Base-by-base conservation (phyloP, 2,329 filamentous ascomycete genomes). In the Nectriaceae sp. region DNA sequence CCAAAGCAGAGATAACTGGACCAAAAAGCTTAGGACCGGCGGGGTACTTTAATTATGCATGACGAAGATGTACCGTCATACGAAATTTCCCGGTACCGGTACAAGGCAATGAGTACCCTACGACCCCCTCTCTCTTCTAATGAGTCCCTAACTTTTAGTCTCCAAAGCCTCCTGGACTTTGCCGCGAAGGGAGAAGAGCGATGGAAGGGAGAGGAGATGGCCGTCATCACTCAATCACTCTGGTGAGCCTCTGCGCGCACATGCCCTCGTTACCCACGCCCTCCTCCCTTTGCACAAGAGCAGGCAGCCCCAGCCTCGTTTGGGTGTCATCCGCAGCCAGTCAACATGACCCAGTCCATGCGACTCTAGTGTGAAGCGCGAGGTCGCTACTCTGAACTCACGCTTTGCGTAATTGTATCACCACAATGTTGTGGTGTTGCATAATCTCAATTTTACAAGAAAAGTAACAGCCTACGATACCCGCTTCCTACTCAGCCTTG, bases 41-140 rank as follows among this genome's bases (percentile, higher is more conserved):
- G 65, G 61, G 61, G 62, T 68, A 70, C 67, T 63, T 70, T 47
- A 44, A 53, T 56, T 49, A 59, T 54, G 60, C 64, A 69, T 70
- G 62, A 67, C 62, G 55, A 55, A 13, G 42, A 60, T 60, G 68
- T 70, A 70, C 60, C 59, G 59, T 67, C 63, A 67, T 65, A 65
- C 63, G 56, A 63, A 59, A 59, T 64, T 67, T 60, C 40, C 47
- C 62, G 46, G 62, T 69, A 67, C 57, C 46, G 56, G 57, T 70
- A 69, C 65, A 49, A 60, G 26, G 36, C 18, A 13, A 19, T 40
- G 53, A 31, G 66, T 68, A 68, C 64, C 63, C 45, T 54, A 33
- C 36, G 43, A 41, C 49, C 45, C 35, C 44, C 48, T 53, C 20
- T 42, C 22, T 29, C 45, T 50, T 51, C 48, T 35, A 49, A 44